phyloP scores from a whole-genome alignment of 306 rosid species.

The Parietaria judaica region DNA sequence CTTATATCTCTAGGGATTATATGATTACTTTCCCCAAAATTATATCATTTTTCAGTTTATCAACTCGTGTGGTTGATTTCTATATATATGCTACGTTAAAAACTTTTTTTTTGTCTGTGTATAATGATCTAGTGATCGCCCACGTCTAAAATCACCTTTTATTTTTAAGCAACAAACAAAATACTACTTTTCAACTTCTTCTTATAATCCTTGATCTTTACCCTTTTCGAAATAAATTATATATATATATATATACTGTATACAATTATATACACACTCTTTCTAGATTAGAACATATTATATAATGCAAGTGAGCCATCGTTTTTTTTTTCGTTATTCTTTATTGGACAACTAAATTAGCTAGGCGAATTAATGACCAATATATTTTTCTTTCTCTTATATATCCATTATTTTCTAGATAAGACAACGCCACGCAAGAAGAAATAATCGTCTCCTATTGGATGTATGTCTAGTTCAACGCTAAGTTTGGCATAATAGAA shows the following conservation, averaged over 20 bases:
- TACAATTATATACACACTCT: too few relatives aligned
- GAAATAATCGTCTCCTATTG: conserved; percentile 5
- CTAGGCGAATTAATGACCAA: too few relatives aligned
- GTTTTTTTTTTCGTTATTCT: conserved; percentile 7
- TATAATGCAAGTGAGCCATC: not conserved
- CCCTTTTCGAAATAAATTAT: not conserved
- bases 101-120: too few relatives aligned
- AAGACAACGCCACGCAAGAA: conserved; percentile 29
- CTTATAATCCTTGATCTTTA: too few relatives aligned
- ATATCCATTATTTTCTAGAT: conserved; percentile 1
- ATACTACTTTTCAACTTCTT: not conserved
- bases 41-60: not conserved
- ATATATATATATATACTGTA: too few relatives aligned
- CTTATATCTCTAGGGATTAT: too few relatives aligned
- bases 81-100: too few relatives aligned
- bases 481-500: conserved; percentile 16
- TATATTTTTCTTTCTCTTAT: too few relatives aligned
- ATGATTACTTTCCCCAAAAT: not conserved
- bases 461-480: conserved; percentile 24
- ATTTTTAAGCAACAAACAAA: not conserved
- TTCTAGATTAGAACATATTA: too few relatives aligned
- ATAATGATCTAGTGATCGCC: not conserved
- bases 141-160: conserved; percentile 20
- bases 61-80: conserved; percentile 8
- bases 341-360: not conserved